phyloP scores from a whole-genome alignment of 78 protist species.

The Bodo saltans region DNA sequence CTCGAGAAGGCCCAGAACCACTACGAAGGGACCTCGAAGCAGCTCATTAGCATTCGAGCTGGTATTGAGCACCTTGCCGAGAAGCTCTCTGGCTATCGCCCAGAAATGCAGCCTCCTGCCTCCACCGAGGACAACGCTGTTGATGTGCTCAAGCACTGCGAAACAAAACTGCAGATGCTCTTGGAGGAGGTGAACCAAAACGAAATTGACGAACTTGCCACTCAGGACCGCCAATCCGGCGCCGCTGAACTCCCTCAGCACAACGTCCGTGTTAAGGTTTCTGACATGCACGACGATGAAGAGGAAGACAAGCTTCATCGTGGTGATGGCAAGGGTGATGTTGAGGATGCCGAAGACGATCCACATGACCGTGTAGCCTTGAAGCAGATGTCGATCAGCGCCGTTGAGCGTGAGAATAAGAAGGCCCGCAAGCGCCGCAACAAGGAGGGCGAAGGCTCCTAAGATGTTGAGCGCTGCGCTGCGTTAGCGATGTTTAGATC shows the following conservation, averaged over 20 bases:
- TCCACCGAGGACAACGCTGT: slow-evolving; percentile 36
- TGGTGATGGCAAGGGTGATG: background rate
- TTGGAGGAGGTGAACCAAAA: background rate
- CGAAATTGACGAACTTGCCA: background rate
- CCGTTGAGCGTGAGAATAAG: slow-evolving; percentile 39
- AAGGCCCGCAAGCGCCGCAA: slow-evolving; percentile 34
- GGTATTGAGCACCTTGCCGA: slow-evolving; percentile 59
- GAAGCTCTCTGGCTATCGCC: background rate
- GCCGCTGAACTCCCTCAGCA: background rate
- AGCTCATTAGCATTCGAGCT: slow-evolving; percentile 43
- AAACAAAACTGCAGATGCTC: slow-evolving; percentile 38
- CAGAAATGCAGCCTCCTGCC: slow-evolving; percentile 6
- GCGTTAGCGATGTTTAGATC: too few species aligned
- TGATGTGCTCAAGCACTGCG: slow-evolving; percentile 40
- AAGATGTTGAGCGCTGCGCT: too few species aligned
- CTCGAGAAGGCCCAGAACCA: slow-evolving; percentile 24
- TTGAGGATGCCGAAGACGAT: slow-evolving; percentile 41
- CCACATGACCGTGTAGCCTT: slow-evolving; percentile 41
- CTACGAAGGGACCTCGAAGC: slow-evolving; percentile 34
- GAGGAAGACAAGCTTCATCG: slow-evolving; percentile 4
- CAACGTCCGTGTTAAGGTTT: slow-evolving; percentile 6
- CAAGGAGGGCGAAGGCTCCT: background rate
- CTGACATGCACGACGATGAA: slow-evolving; percentile 28
- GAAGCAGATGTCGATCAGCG: slow-evolving; percentile 3
- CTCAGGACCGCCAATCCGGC: background rate